A percentile compares a stretch with the other conserved stretches of the same genome.
Evolutionary conservation across 1,284 basidiomycete genomes (phyloP).

Genomic region (Paramarasmius palmivorus): DNA sequence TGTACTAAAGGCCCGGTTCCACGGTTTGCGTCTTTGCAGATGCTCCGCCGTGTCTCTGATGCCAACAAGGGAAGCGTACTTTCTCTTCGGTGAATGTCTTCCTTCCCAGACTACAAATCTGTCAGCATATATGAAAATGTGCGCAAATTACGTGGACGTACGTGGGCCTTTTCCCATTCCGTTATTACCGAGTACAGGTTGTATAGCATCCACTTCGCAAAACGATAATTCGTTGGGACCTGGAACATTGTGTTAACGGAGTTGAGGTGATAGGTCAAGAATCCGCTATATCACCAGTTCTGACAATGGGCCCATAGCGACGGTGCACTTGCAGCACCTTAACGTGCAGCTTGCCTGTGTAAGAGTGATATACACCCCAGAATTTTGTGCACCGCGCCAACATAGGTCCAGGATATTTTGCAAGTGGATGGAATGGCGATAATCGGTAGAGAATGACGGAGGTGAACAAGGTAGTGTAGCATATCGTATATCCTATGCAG

Average conservation of each 20-base stretch:
- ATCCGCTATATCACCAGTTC: no score
- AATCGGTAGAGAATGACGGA: no score
- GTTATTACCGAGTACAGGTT: conserved; percentile 26
- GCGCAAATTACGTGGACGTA: conserved; percentile 9
- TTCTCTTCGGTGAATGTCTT: conserved; percentile 17
- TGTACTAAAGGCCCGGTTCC: conserved; percentile 41
- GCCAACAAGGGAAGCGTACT: conserved; percentile 27
- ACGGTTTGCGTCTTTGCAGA: conserved; percentile 36
- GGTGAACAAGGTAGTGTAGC: no score
- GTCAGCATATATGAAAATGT: background rate
- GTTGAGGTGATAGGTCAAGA: no score
- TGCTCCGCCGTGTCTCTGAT: conserved; percentile 34
- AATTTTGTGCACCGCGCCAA: no score
- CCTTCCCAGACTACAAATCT: conserved; percentile 22
- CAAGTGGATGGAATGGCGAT: no score
- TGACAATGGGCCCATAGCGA: no score
- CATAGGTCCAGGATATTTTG: no score
- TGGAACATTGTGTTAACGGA: conserved; percentile 15
- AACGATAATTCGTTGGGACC: conserved; percentile 38
- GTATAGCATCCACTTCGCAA: conserved; percentile 27
- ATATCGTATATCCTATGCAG: no score
- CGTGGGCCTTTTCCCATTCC: conserved; percentile 35
- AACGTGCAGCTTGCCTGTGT: no score
- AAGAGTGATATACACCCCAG: no score
- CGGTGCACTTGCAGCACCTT: no score